These are phyloP conservation scores for Basidiobolus meristosporus DNA, from an alignment of 371 early-diverging fungal species.

Conservation along the genomic window DNA sequence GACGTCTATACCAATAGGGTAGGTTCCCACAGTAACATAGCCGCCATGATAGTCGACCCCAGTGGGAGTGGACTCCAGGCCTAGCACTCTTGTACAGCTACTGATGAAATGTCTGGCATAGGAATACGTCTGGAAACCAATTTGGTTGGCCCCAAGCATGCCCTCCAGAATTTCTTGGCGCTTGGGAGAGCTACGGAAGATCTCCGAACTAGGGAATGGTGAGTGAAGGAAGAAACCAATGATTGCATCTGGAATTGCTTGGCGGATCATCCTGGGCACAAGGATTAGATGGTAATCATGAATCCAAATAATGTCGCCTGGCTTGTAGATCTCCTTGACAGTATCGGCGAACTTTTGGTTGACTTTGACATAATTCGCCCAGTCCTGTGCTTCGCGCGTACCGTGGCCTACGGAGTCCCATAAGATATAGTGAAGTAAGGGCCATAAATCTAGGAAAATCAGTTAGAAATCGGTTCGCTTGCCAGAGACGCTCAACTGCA, in stretches of 20 bases:
- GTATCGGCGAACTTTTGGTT: slow-evolving; percentile 72
- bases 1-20: slow-evolving; percentile 95
- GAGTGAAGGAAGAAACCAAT: slow-evolving; percentile 96
- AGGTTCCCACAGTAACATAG: slow-evolving; percentile 69
- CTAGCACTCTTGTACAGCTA: slow-evolving; percentile 77
- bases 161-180: slow-evolving; percentile 84
- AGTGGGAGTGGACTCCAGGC: too few species aligned
- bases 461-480: neutral
- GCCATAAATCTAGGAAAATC: slow-evolving; percentile 67
- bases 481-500: neutral
- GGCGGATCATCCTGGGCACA: slow-evolving; percentile 70
- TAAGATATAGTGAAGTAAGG: slow-evolving; percentile 89
- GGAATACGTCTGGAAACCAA: slow-evolving; percentile 92
- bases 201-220: slow-evolving; percentile 87
- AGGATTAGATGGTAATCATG: slow-evolving; percentile 96
- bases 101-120: slow-evolving; percentile 92
- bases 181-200: slow-evolving; percentile 52
- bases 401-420: slow-evolving; percentile 65
- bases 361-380: slow-evolving; percentile 70
- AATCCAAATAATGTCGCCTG: slow-evolving; percentile 89
- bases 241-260: slow-evolving; percentile 49
- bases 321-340: slow-evolving; percentile 45
- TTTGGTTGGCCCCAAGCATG: slow-evolving; percentile 72
- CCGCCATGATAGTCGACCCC: slow-evolving; percentile 63
- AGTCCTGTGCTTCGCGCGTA: slow-evolving; percentile 40